Percentiles rank a stretch among this genome's conserved stretches.
Conservation (phyloP, 257 asterid species). For the Mitragyna speciosa region DNA sequence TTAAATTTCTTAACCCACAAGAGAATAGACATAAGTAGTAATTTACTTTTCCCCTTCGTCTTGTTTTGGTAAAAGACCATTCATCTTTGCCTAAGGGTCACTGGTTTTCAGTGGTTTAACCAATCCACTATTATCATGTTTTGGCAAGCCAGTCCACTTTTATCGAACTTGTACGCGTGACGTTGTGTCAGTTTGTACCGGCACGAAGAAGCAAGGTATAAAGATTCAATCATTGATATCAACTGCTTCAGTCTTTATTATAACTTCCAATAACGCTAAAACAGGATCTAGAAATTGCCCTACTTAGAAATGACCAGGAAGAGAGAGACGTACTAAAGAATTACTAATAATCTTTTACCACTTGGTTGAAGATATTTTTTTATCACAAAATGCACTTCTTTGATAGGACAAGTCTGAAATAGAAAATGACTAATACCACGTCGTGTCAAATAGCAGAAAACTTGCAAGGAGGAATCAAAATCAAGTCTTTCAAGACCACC, state of each 20-base stretch:
- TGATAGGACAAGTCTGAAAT: neutral
- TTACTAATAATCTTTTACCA: neutral
- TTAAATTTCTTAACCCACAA: neutral
- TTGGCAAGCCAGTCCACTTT: neutral
- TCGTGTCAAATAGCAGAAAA: neutral
- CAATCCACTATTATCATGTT: neutral
- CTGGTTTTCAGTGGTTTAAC: no score
- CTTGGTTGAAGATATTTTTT: neutral
- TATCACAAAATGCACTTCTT: neutral
- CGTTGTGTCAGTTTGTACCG: conserved; percentile 43
- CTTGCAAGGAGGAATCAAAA: neutral
- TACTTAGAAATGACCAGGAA: neutral
- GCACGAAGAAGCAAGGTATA: conserved; percentile 46
- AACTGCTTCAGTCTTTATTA: conserved; percentile 5
- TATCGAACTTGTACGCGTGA: neutral
- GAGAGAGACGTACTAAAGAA: neutral
- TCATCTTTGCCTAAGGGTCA: neutral
- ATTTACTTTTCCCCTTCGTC: neutral
- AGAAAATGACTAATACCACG: neutral
- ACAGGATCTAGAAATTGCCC: neutral
- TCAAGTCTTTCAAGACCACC: neutral
- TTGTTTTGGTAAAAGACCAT: neutral
- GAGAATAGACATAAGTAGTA: neutral
- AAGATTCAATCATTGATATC: conserved; percentile 34
- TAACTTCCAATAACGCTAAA: neutral